Base-by-base conservation (phyloP, 495 filamentous ascomycete species). In the Thermothielavioides terrestris region DNA sequence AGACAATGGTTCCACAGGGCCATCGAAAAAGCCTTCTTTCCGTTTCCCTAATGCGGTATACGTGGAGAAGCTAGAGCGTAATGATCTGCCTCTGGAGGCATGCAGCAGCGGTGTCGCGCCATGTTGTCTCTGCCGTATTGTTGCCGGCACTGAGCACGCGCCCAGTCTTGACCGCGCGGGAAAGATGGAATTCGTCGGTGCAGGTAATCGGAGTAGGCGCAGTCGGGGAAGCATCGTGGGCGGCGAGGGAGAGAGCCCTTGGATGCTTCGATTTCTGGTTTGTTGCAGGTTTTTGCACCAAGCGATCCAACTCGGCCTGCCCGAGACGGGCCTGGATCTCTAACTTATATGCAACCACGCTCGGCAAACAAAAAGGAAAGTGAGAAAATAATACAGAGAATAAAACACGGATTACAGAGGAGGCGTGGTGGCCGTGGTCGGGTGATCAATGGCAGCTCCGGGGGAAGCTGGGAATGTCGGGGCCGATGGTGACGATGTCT, bases 21-120 rank as follows among this genome's bases (percentile, higher is more conserved):
- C 66, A 32, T 74, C 68, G 42, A 73, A 73, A 31, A 70, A 68
- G 17, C 62, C 67, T n/a, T 70, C 68, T 48, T 73, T 72, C 32
- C 72, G 60, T 54, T 74, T 74, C 34, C 49, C 58, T 38, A 62
- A 54, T 8, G 56, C 46, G 3, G 60, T 17, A 36, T 65, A 65
- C 34, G 65, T 72, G 10, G 72, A 71, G 58, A 74, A 76, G 17
- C 28, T 60, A 17, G 56, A 68, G 21, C 51, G 32, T n/a, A 49
- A 46, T 21, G 49, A 30, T 25, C 32, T 42, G 30, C 61, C 51
- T 52, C 38, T 60, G 52, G 37, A 45, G 30, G 49, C 44, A 25
- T 31, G 28, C 9, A 37, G 56, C 22, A 55, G 36, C 20, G 42
- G 53, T 14, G 45, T 41, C 25, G 57, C 44, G 31, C 35, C 32